These are phyloP conservation scores for Trichaptum fuscoviolaceum DNA, from an alignment of 768 basidiomycete genomes.

Conservation along the genomic window DNA sequence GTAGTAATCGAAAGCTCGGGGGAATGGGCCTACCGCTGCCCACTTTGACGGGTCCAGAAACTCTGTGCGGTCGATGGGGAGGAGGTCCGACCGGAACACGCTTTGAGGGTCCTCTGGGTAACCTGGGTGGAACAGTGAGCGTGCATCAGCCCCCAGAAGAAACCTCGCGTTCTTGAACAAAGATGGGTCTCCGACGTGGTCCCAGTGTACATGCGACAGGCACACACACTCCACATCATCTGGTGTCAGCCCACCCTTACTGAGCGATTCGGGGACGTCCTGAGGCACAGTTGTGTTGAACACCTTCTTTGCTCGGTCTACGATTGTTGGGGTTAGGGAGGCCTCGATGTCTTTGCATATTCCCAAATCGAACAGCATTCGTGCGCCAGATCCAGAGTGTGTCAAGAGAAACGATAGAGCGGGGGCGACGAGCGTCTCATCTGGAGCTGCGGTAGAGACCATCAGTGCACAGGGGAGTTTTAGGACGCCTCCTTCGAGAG, in stretches of 20 bases:
- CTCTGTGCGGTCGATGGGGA: slow-evolving; percentile 12
- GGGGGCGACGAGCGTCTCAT: slow-evolving; percentile 29
- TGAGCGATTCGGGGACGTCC: slow-evolving; percentile 41
- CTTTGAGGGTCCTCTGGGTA: slow-evolving; percentile 9
- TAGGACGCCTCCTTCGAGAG: slow-evolving; percentile 47
- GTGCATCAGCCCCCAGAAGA: slow-evolving; percentile 10
- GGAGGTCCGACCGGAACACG: background rate
- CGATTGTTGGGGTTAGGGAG: slow-evolving; percentile 29
- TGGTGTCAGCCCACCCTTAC: slow-evolving; percentile 41
- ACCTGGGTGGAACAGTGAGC: slow-evolving; percentile 6
- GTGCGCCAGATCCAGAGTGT: slow-evolving; percentile 33
- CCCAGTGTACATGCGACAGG: slow-evolving; percentile 52
- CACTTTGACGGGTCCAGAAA: slow-evolving; percentile 7
- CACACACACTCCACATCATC: slow-evolving; percentile 39
- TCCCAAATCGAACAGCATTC: slow-evolving; percentile 45
- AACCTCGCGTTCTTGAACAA: slow-evolving; percentile 13
- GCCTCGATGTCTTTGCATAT: slow-evolving; percentile 42
- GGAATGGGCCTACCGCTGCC: slow-evolving; percentile 15
- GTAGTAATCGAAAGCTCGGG: slow-evolving; percentile 13
- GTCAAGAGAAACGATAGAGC: slow-evolving; percentile 48
- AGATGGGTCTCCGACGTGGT: slow-evolving; percentile 14
- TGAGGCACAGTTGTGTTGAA: slow-evolving; percentile 12
- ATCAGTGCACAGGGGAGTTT: slow-evolving; percentile 32
- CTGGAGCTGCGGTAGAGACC: slow-evolving; percentile 29
- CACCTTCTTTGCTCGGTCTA: slow-evolving; percentile 22